Conservation (phyloP, 306 rosid species). For the Fragaria ananassa region DNA sequence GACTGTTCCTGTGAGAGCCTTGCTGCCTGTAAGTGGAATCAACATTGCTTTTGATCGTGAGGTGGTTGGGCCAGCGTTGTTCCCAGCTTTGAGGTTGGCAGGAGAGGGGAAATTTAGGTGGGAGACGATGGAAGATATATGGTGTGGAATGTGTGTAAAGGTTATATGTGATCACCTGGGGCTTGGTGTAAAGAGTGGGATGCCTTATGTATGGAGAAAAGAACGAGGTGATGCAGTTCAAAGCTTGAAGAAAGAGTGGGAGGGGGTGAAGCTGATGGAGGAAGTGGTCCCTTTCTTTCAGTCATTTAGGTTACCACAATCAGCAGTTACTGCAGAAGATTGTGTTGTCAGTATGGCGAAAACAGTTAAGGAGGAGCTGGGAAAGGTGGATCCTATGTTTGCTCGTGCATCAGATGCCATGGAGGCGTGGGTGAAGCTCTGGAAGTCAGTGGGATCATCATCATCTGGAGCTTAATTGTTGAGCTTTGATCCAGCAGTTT, state of each 20-base stretch:
- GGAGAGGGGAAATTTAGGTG: slow-evolving; percentile 93
- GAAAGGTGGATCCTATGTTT: slow-evolving; percentile 71
- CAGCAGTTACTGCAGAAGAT: slow-evolving; percentile 69
- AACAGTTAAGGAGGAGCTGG: slow-evolving; percentile 72
- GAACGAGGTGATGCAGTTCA: slow-evolving; percentile 82
- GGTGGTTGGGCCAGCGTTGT: slow-evolving; percentile 72
- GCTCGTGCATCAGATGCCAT: slow-evolving; percentile 72
- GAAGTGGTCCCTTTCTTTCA: slow-evolving; percentile 95
- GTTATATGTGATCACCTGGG: slow-evolving; percentile 77
- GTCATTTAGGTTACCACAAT: slow-evolving; percentile 53
- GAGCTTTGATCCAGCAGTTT: slow-evolving; percentile 14
- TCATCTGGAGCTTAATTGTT: slow-evolving; percentile 20
- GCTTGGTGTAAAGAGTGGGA: slow-evolving; percentile 81
- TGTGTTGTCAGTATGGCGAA: slow-evolving; percentile 74
- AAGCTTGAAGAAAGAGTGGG: slow-evolving; percentile 97
- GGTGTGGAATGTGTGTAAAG: slow-evolving; percentile 92
- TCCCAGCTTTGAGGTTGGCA: slow-evolving; percentile 70
- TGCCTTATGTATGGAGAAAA: slow-evolving; percentile 87
- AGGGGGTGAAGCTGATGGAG: slow-evolving; percentile 96
- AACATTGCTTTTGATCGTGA: slow-evolving; percentile 86
- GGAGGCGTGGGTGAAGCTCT: slow-evolving; percentile 81
- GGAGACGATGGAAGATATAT: slow-evolving; percentile 96
- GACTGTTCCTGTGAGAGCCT: slow-evolving; percentile 68
- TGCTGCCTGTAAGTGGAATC: slow-evolving; percentile 93
- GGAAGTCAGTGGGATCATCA: slow-evolving; percentile 71